phyloP scores from a whole-genome alignment of 371 early-diverging fungal species.

The Mortierella sp. region DNA sequence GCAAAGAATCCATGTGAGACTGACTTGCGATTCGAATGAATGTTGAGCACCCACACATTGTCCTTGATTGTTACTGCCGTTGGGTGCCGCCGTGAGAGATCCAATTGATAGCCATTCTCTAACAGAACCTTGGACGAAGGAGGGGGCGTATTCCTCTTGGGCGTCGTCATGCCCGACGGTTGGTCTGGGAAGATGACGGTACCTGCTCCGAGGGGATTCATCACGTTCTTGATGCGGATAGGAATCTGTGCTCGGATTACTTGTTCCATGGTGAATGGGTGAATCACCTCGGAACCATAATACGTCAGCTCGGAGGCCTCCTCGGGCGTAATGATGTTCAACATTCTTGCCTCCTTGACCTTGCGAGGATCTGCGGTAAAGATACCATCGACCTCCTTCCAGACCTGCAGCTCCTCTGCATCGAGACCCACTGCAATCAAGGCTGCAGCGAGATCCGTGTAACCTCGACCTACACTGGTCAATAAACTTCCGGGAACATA shows the following conservation, averaged over 20 bases:
- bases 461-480: conserved; percentile 95
- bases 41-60: conserved; percentile 90
- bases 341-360: conserved; percentile 86
- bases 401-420: conserved; percentile 94
- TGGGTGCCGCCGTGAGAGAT: conserved; percentile 81
- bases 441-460: conserved; percentile 97
- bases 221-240: conserved; percentile 97
- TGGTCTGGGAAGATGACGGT: conserved; percentile 91
- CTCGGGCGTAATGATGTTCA: conserved; percentile 94
- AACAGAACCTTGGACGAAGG: conserved; percentile 75
- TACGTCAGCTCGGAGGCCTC: conserved; percentile 98
- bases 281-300: conserved; percentile 98
- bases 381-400: conserved; percentile 99
- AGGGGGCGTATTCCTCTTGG: conserved; percentile 62
- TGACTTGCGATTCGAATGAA: conserved; percentile 94
- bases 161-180: conserved; percentile 52
- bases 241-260: conserved; percentile 95
- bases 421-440: conserved; percentile 90
- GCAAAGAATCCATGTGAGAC: conserved; percentile 97
- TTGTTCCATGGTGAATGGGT: conserved; percentile 99
- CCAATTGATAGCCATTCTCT: conserved; percentile 78
- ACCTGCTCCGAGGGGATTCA: conserved; percentile 91
- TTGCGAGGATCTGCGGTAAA: conserved; percentile 99
- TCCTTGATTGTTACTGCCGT: conserved; percentile 99
- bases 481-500: conserved; percentile 94